A percentile compares a stretch with the other conserved stretches of the same genome.
Evolutionary conservation across 2,329 filamentous ascomycete species (phyloP).

Genomic region (Ophiostoma pallidulum): DNA sequence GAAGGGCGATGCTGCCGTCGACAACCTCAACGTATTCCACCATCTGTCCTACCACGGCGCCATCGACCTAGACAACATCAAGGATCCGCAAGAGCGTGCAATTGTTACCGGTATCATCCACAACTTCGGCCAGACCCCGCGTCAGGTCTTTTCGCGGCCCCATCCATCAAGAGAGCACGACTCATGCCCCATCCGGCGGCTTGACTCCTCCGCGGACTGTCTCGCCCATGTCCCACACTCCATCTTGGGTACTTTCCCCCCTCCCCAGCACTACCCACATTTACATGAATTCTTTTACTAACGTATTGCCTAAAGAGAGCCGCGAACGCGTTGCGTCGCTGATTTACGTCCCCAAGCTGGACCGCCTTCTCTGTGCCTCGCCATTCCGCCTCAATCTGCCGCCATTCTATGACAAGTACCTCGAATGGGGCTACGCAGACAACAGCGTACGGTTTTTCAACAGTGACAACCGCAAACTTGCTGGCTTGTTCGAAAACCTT

Average conservation of each 20-base stretch:
- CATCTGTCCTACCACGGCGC: slow-evolving; percentile 91
- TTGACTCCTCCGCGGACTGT: slow-evolving; percentile 70
- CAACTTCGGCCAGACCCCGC: slow-evolving; percentile 95
- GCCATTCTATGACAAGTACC: slow-evolving; percentile 76
- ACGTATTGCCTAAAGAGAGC: slow-evolving; percentile 36
- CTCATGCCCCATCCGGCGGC: slow-evolving; percentile 52
- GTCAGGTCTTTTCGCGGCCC: slow-evolving; percentile 78
- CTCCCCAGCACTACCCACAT: no score
- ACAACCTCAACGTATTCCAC: slow-evolving; percentile 91
- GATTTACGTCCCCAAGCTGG: slow-evolving; percentile 67
- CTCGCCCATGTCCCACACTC: slow-evolving; percentile 72
- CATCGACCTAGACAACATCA: slow-evolving; percentile 83
- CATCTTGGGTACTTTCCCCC: slow-evolving; percentile 47
- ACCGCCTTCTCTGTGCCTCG: slow-evolving; percentile 73
- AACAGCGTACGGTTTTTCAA: slow-evolving; percentile 81
- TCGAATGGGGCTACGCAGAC: slow-evolving; percentile 95
- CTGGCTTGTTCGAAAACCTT: slow-evolving; percentile 87
- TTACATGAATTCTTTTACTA: neutral
- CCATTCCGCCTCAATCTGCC: slow-evolving; percentile 81
- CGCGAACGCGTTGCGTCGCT: slow-evolving; percentile 74
- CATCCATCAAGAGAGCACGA: slow-evolving; percentile 69
- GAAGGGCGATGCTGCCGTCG: slow-evolving; percentile 80
- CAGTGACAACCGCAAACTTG: slow-evolving; percentile 68
- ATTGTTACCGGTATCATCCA: slow-evolving; percentile 95
- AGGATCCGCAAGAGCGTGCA: slow-evolving; percentile 74